Evolutionary conservation across 2,329 filamentous ascomycete species (phyloP).

Genomic region (Mycogone perniciosa): DNA sequence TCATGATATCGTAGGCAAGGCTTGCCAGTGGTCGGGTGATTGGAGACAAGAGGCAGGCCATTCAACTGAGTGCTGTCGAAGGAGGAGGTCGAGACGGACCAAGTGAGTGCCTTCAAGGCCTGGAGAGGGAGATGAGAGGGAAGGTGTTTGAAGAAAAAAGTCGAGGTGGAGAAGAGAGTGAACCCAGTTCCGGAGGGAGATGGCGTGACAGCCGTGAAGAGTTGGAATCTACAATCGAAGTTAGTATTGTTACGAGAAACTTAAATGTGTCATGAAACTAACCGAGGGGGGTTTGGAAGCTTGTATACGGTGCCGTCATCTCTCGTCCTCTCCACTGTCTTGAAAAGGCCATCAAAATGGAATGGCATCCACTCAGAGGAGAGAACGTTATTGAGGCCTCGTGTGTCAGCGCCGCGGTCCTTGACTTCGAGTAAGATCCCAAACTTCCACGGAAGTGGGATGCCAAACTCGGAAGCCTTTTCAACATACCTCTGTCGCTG

Average conservation of each 20-base stretch:
- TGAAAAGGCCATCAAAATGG: slow-evolving; percentile 53
- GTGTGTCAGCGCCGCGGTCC: slow-evolving; percentile 40
- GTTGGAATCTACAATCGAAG: slow-evolving; percentile 37
- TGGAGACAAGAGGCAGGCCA: slow-evolving; percentile 37
- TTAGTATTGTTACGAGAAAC: neutral
- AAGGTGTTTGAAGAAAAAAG: slow-evolving; percentile 42
- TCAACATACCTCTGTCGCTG: slow-evolving; percentile 39
- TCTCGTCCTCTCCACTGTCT: slow-evolving; percentile 36
- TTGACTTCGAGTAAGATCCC: slow-evolving; percentile 45
- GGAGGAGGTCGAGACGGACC: slow-evolving; percentile 42
- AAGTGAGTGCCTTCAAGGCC: slow-evolving; percentile 35
- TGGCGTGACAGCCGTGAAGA: slow-evolving; percentile 42
- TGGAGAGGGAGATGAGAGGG: slow-evolving; percentile 30
- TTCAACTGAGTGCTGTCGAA: slow-evolving; percentile 39
- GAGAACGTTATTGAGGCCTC: slow-evolving; percentile 46
- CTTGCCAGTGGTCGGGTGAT: slow-evolving; percentile 42
- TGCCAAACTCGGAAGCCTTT: slow-evolving; percentile 41
- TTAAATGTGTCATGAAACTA: slow-evolving; percentile 14
- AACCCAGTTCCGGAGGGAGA: slow-evolving; percentile 46
- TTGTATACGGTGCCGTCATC: slow-evolving; percentile 34
- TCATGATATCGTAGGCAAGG: slow-evolving; percentile 50
- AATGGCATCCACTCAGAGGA: slow-evolving; percentile 51
- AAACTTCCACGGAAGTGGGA: slow-evolving; percentile 46
- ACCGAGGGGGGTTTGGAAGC: slow-evolving; percentile 38
- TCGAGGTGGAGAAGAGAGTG: slow-evolving; percentile 48